Evolutionary conservation across 2,329 filamentous ascomycete genomes (phyloP).

Genomic region (Pseudocercospora fijiensis): DNA sequence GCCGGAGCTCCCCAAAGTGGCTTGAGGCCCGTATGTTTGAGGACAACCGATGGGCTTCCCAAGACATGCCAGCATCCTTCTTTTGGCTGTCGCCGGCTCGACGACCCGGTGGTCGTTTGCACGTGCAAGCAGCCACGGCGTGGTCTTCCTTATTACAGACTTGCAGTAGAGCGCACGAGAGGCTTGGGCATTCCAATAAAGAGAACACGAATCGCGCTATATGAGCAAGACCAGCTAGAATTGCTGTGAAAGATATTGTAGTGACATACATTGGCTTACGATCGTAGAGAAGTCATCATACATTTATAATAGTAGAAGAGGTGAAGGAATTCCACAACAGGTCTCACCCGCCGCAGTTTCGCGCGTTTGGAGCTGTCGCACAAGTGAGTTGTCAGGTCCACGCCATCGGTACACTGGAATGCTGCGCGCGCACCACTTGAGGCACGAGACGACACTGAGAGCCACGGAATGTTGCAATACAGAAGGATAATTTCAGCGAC

Average conservation of each 20-base stretch:
- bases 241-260: not conserved
- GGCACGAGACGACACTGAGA: not conserved
- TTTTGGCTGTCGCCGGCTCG: not conserved
- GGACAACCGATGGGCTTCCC: not conserved
- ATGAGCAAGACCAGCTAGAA: not conserved
- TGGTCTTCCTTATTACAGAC: not conserved
- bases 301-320: not conserved
- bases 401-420: not conserved
- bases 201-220: not conserved
- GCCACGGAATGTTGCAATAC: not conserved
- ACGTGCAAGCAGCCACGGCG: not conserved
- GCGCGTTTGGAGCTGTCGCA: not conserved
- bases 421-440: not conserved
- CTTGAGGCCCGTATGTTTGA: not conserved
- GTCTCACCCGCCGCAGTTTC: not conserved
- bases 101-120: not conserved
- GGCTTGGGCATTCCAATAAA: not conserved
- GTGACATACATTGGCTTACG: too few relatives aligned
- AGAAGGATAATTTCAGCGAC: not conserved
- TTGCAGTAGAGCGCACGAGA: not conserved
- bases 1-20: not conserved
- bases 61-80: not conserved
- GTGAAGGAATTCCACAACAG: not conserved
- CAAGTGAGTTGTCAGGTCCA: slow-evolving; percentile 6
- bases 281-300: not conserved